Evolutionary conservation across 2,329 filamentous ascomycete species (phyloP).

Genomic region (Fusarium sp.): DNA sequence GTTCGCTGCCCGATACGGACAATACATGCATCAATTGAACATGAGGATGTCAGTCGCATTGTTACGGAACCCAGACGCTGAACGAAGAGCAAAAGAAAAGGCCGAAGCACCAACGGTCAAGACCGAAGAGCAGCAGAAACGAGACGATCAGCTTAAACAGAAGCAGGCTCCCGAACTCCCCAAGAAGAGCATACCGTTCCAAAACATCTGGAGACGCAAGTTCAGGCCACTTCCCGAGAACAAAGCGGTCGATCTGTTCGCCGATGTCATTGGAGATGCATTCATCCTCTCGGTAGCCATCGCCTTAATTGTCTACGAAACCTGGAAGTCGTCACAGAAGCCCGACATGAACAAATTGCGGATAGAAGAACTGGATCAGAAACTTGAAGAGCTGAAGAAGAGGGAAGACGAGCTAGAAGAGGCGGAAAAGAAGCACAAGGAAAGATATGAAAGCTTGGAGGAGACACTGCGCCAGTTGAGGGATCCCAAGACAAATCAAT

Average conservation of each 20-base stretch:
- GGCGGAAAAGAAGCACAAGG: conserved; percentile 56
- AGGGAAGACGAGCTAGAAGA: conserved; percentile 61
- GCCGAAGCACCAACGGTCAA: conserved; percentile 72
- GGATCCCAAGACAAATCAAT: conserved; percentile 67
- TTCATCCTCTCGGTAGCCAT: conserved; percentile 71
- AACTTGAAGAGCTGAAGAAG: conserved; percentile 60
- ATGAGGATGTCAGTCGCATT: conserved; percentile 71
- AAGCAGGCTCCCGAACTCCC: conserved; percentile 45
- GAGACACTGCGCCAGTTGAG: conserved; percentile 61
- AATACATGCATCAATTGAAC: conserved; percentile 72
- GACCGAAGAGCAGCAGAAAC: conserved; percentile 68
- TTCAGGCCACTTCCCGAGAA: conserved; percentile 71
- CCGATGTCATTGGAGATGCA: conserved; percentile 70
- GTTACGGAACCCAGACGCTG: conserved; percentile 66
- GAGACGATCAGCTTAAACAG: conserved; percentile 60
- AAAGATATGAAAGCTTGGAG: conserved; percentile 64
- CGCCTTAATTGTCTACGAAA: conserved; percentile 69
- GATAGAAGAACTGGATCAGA: conserved; percentile 60
- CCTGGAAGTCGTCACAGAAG: conserved; percentile 67
- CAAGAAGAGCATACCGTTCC: conserved; percentile 47
- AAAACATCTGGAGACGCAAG: conserved; percentile 69
- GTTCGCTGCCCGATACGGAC: conserved; percentile 70
- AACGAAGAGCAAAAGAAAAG: conserved; percentile 68
- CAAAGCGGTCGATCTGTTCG: conserved; percentile 74
- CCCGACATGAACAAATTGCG: conserved; percentile 66